These are phyloP conservation scores for Podaxis rugospora DNA, from an alignment of 768 basidiomycete species.

Conservation along the genomic window DNA sequence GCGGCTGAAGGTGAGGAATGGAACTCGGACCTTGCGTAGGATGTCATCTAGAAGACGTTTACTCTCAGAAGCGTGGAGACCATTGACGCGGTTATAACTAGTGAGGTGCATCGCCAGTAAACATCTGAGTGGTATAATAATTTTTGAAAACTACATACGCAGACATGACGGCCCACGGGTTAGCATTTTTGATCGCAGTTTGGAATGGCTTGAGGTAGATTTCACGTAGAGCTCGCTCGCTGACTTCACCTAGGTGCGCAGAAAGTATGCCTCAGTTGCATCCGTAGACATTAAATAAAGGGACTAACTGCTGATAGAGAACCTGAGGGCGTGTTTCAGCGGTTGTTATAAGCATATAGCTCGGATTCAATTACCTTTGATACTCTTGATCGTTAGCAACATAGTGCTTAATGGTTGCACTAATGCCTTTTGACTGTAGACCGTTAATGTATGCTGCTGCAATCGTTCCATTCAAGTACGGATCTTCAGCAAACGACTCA, in stretches of 20 bases:
- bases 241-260: conserved; percentile 35
- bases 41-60: conserved; percentile 45
- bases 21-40: conserved; percentile 36
- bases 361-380: conserved; percentile 29
- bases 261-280: not conserved
- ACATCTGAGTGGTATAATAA: too few species aligned
- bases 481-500: conserved; percentile 64
- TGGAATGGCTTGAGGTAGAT: conserved; percentile 63
- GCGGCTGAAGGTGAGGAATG: not conserved
- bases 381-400: conserved; percentile 62
- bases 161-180: conserved; percentile 61
- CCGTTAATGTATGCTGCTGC: conserved; percentile 63
- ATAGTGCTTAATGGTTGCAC: conserved; percentile 63
- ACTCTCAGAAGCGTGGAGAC: conserved; percentile 55
- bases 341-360: not conserved
- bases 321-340: conserved; percentile 19
- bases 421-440: conserved; percentile 52
- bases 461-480: conserved; percentile 48
- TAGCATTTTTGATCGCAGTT: conserved; percentile 49
- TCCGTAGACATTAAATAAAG: not conserved
- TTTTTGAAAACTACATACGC: conserved; percentile 28
- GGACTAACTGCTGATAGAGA: conserved; percentile 41
- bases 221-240: conserved; percentile 59
- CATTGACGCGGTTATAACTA: conserved; percentile 60
- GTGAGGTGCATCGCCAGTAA: not conserved